These are phyloP conservation scores for Prunus dulcis DNA, from an alignment of 306 rosid genomes.

Conservation along the genomic window DNA sequence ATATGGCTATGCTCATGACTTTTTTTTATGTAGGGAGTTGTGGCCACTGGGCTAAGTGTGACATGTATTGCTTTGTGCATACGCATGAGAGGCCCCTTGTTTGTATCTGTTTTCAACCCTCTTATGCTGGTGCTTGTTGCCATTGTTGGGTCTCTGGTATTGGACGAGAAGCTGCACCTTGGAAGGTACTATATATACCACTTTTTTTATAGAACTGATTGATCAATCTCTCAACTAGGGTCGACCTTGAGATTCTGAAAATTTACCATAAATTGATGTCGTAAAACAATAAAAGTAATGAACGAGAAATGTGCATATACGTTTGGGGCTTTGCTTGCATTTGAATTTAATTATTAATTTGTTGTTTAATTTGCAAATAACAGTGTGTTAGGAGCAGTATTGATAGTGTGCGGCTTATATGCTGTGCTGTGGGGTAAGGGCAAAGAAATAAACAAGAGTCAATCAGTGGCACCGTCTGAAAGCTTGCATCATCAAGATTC, in stretches of 20 bases:
- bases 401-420: constrained; percentile 3
- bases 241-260: too few species aligned
- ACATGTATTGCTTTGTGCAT: constrained; percentile 35
- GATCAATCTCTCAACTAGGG: too few species aligned
- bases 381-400: constrained; percentile 12
- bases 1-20: not conserved
- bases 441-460: constrained; percentile 7
- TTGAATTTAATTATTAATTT: not conserved
- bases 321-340: not conserved
- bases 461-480: not conserved
- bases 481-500: constrained; percentile 4
- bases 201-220: not conserved
- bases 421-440: constrained; percentile 17
- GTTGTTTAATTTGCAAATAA: not conserved
- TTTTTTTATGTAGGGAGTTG: constrained; percentile 37
- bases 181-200: constrained; percentile 38
- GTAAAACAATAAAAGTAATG: too few species aligned
- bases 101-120: constrained; percentile 49
- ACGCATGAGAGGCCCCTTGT: constrained; percentile 51
- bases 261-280: too few species aligned
- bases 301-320: too few species aligned
- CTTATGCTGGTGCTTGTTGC: constrained; percentile 47
- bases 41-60: constrained; percentile 34
- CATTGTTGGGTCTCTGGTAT: constrained; percentile 32
- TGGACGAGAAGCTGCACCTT: constrained; percentile 40